phyloP scores from a whole-genome alignment of 2,329 filamentous ascomycete genomes.

The Blastomyces parvus region DNA sequence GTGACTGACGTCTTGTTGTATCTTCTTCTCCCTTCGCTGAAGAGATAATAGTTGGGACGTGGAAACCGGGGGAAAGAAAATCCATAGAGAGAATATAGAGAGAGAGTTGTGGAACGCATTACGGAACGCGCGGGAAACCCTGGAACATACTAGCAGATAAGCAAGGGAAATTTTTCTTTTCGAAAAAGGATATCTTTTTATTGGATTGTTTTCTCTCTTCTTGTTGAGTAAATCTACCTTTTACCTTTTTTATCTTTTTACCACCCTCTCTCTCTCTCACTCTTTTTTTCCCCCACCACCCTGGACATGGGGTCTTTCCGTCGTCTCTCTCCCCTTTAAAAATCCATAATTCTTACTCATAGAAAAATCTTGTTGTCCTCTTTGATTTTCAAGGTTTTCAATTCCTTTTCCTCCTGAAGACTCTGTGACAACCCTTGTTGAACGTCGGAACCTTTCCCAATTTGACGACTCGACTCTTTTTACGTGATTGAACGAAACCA shows the following conservation, averaged over 20 bases:
- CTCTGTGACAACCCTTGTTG: background rate
- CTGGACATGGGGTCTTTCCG: background rate
- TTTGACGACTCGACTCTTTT: background rate
- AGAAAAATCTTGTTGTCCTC: background rate
- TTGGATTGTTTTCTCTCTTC: constrained; percentile 10
- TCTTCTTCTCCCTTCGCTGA: background rate
- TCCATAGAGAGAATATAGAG: background rate
- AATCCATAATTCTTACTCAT: constrained; percentile 6
- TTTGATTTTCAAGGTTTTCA: background rate
- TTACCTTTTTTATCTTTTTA: constrained; percentile 15
- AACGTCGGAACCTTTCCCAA: background rate
- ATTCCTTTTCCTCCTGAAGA: background rate
- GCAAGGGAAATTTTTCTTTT: constrained; percentile 9
- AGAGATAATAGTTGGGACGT: background rate
- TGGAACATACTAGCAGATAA: background rate
- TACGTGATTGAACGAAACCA: background rate
- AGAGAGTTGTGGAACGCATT: background rate
- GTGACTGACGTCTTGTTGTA: background rate
- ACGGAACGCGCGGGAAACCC: background rate
- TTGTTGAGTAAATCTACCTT: constrained; percentile 7
- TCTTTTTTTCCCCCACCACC: constrained; percentile 9
- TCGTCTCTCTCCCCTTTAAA: background rate
- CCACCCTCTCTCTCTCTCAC: constrained; percentile 6
- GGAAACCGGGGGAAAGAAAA: background rate
- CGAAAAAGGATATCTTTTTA: constrained; percentile 2